These are phyloP conservation scores for Candida sanyaensis DNA, from an alignment of 1,139 yeast species.

Conservation along the genomic window DNA sequence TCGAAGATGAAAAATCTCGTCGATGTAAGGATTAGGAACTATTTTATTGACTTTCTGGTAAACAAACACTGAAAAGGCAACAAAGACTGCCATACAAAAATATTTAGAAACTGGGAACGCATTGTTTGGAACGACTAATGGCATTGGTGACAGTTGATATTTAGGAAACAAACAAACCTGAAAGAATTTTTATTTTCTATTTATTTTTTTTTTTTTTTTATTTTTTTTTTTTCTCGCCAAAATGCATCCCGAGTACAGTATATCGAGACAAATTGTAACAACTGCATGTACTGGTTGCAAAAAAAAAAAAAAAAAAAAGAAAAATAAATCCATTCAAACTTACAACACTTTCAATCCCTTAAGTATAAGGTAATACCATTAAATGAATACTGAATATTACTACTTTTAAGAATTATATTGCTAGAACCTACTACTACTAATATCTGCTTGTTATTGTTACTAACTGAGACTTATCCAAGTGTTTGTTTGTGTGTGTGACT, in stretches of 20 bases:
- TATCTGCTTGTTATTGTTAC: neutral
- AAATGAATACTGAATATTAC: neutral
- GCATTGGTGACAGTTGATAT: slow-evolving; percentile 9
- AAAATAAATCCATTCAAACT: neutral
- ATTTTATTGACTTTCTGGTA: slow-evolving; percentile 19
- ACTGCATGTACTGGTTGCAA: neutral
- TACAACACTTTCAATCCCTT: slow-evolving; percentile 1
- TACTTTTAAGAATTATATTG: neutral
- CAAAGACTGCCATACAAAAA: slow-evolving; percentile 14
- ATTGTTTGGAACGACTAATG: slow-evolving; percentile 13
- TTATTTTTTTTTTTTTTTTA: neutral
- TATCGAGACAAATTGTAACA: neutral
- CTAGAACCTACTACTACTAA: neutral
- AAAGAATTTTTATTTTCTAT: neutral
- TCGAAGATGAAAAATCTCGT: slow-evolving; percentile 82
- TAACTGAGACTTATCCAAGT: neutral
- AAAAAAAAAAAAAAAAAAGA: slow-evolving; percentile 1
- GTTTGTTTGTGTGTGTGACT: neutral
- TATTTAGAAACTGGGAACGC: slow-evolving; percentile 5
- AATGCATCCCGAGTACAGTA: neutral
- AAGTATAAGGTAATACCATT: neutral
- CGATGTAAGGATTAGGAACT: slow-evolving; percentile 54
- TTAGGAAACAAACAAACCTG: neutral
- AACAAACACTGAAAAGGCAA: slow-evolving; percentile 17
- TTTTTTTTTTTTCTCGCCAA: neutral